Evolutionary conservation across 805 yeast genomes (phyloP).

Genomic region (Ogataea ganodermae): DNA sequence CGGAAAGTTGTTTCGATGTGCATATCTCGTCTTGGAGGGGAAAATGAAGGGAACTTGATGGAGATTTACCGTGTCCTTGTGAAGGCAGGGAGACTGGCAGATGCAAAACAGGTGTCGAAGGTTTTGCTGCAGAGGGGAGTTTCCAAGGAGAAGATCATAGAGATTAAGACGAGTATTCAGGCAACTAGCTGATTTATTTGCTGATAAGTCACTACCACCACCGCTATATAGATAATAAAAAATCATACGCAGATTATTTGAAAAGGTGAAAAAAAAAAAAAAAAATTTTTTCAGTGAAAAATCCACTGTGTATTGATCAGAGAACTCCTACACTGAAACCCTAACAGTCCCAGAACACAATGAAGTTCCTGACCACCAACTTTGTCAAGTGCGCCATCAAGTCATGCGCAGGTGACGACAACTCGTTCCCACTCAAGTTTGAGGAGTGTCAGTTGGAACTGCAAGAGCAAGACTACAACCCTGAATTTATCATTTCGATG

Average conservation of each 20-base stretch:
- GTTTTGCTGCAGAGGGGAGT: background rate
- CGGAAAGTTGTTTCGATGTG: conserved; percentile 1
- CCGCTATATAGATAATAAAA: conserved; percentile 2
- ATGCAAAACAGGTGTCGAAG: conserved; percentile 10
- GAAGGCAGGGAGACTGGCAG: conserved; percentile 12
- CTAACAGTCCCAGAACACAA: conserved; percentile 29
- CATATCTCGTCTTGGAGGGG: background rate
- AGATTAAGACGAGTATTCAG: background rate
- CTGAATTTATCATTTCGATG: conserved; percentile 75
- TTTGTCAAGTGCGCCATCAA: conserved; percentile 93
- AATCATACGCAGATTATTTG: background rate
- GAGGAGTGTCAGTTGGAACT: conserved; percentile 68
- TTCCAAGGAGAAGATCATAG: background rate
- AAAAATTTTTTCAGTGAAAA: background rate
- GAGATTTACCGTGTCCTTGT: conserved; percentile 10
- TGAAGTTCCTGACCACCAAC: conserved; percentile 95
- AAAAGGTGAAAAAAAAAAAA: background rate
- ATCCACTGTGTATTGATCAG: no score
- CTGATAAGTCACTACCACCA: background rate
- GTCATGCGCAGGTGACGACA: conserved; percentile 69
- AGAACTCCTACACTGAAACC: background rate
- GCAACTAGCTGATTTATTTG: no score
- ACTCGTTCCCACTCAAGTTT: conserved; percentile 80
- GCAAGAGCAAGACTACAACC: conserved; percentile 79
- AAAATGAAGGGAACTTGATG: conserved; percentile 5